Evolutionary conservation across 352 stramenopile genomes (phyloP), one percentile per base, ranked within the genome.

Genomic region (Albugo candida): DNA sequence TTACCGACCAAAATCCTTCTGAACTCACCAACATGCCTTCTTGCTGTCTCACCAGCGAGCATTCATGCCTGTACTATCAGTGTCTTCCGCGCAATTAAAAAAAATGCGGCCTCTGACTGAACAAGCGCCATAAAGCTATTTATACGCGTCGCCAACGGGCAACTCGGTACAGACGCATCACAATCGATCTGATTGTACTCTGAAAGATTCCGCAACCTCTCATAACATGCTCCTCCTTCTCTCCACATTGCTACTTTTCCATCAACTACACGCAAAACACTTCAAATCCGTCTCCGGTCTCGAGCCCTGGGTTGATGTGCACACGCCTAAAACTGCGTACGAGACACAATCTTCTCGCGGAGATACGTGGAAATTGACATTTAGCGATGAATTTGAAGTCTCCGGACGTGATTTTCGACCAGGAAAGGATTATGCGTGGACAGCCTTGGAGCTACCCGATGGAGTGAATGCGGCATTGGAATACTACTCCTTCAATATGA

Each of bases 401-500:
- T 14, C 46, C 5, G 51, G 36, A 5, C 51, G 51, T 2, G 10
- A 45, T 35, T 55, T 57, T 50, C 2, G 21, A 20, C 39, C 51
- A 17, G 51, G 51, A 40, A 51, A 57, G 11, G 51, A 57, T 49
- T 48, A 57, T 56, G 21, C 55, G 2, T 57, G 51, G 51, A 55
- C 48, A 5, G 45, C 51, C 18, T 36, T 57, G 11, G 51, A 57
- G 20, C 48, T 50, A 13, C 51, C 51, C 11, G 51, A 57, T 57
- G 51, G 51, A 12, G 45, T 54, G 18, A 35, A 80, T 65, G 1
- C 49, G 69, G 27, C 64, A 65, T 45, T 95, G 11, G 81, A 97
- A 34, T 85, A 92, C 53, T 96, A 96, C 65, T 92, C 89, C 42
- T 70, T 73, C 41, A 81, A 68, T 34, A 88, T 87, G 59, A 73